Evolutionary conservation across 1,139 yeast genomes (phyloP).

Genomic region (Yarrowia galli): DNA sequence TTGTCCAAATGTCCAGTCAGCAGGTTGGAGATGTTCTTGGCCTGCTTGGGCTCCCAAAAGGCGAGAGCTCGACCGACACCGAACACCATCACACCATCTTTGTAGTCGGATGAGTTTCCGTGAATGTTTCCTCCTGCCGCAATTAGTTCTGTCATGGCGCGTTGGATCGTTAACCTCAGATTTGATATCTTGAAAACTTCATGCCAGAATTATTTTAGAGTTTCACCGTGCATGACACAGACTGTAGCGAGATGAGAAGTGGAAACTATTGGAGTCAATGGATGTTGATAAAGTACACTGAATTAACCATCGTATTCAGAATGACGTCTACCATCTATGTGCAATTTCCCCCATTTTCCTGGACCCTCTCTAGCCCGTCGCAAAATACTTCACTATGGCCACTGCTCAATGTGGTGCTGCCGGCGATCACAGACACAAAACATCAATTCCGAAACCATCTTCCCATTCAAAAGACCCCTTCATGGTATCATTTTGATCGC

Average conservation of each 20-base stretch:
- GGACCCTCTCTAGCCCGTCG: no score
- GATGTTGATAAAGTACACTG: neutral
- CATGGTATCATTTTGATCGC: neutral
- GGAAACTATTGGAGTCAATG: no score
- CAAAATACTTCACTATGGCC: no score
- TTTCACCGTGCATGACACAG: neutral
- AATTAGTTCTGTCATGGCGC: slow-evolving; percentile 58
- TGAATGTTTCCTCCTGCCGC: slow-evolving; percentile 84
- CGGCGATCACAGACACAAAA: no score
- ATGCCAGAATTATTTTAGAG: neutral
- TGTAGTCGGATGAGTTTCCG: slow-evolving; percentile 69
- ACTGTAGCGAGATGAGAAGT: neutral
- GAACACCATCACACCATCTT: slow-evolving; percentile 62
- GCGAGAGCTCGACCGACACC: slow-evolving; percentile 82
- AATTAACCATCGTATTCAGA: no score
- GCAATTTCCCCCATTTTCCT: no score
- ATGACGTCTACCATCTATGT: no score
- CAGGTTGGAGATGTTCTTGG: slow-evolving; percentile 13
- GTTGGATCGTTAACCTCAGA: neutral
- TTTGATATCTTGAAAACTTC: neutral
- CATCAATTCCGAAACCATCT: no score
- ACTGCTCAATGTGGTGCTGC: no score
- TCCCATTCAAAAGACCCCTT: neutral
- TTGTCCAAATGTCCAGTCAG: slow-evolving; percentile 48
- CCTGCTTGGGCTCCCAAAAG: slow-evolving; percentile 71